A percentile compares a stretch with the other conserved stretches of the same genome.
Conservation (phyloP, 768 basidiomycete genomes). For the Baorangia bicolor region DNA sequence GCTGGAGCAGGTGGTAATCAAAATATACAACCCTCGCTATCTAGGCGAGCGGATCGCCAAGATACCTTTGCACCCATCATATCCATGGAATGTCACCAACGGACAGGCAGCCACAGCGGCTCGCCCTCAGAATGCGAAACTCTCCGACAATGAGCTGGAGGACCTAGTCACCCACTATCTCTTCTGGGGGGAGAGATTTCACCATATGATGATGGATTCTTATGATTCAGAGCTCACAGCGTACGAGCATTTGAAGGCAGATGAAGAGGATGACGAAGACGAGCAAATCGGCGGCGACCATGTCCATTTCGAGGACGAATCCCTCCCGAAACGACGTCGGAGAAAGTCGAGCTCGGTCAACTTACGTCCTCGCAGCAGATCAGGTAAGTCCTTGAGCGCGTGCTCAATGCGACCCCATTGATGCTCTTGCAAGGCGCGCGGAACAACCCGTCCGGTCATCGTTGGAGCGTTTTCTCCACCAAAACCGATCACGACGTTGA, state of each 20-base stretch:
- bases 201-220: background rate
- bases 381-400: too few relatives aligned
- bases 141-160: background rate
- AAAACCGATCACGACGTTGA: too few relatives aligned
- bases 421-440: too few relatives aligned
- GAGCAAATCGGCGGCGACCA: too few relatives aligned
- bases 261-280: too few relatives aligned
- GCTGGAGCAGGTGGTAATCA: background rate
- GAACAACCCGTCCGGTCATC: too few relatives aligned
- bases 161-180: background rate
- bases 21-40: conserved; percentile 9
- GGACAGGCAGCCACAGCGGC: conserved; percentile 1
- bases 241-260: background rate
- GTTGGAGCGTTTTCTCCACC: too few relatives aligned
- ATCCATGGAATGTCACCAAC: background rate
- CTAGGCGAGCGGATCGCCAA: background rate
- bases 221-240: background rate
- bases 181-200: background rate
- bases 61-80: background rate
- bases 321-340: too few relatives aligned
- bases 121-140: background rate
- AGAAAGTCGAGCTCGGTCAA: too few relatives aligned
- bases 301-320: too few relatives aligned
- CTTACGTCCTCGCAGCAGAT: too few relatives aligned
- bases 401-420: too few relatives aligned